Conservation (phyloP, 2,329 filamentous ascomycete species). For the Neonectria coccinea region DNA sequence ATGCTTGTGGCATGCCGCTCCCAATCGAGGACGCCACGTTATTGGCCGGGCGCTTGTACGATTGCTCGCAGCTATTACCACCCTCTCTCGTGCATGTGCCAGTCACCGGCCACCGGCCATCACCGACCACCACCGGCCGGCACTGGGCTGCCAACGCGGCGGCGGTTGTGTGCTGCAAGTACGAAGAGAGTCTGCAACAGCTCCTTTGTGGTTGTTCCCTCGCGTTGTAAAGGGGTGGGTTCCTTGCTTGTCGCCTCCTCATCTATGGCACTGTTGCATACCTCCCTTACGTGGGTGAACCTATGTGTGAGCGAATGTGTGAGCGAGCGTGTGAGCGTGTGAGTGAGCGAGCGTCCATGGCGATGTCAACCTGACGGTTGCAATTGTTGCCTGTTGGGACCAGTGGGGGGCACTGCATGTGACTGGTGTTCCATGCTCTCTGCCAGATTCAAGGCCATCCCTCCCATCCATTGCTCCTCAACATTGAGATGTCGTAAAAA, state of each 20-base stretch:
- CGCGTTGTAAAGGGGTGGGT: slow-evolving; percentile 7
- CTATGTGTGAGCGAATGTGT: too few relatives aligned
- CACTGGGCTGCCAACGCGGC: slow-evolving; percentile 15
- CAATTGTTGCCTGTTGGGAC: not conserved
- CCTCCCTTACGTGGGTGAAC: not conserved
- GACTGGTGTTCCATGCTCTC: not conserved
- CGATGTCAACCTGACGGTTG: slow-evolving; percentile 5
- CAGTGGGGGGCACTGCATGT: not conserved
- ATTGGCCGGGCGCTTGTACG: slow-evolving; percentile 28
- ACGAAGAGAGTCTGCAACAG: not conserved
- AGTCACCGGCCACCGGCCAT: slow-evolving; percentile 7
- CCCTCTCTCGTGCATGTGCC: slow-evolving; percentile 24
- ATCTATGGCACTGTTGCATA: not conserved
- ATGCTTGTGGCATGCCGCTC: slow-evolving; percentile 21
- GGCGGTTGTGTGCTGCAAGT: too few relatives aligned
- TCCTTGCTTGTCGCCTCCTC: not conserved
- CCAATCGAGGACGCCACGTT: slow-evolving; percentile 13
- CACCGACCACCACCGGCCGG: slow-evolving; percentile 6
- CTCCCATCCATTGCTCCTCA: slow-evolving; percentile 1
- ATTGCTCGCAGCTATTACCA: slow-evolving; percentile 31
- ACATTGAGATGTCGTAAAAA: slow-evolving; percentile 18
- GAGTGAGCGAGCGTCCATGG: not conserved
- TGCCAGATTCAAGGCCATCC: slow-evolving; percentile 8
- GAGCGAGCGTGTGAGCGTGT: not conserved
- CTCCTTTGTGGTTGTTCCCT: slow-evolving; percentile 17